These are phyloP conservation scores for Jamesozyma piceae DNA, from an alignment of 805 yeast genomes.

Conservation along the genomic window DNA sequence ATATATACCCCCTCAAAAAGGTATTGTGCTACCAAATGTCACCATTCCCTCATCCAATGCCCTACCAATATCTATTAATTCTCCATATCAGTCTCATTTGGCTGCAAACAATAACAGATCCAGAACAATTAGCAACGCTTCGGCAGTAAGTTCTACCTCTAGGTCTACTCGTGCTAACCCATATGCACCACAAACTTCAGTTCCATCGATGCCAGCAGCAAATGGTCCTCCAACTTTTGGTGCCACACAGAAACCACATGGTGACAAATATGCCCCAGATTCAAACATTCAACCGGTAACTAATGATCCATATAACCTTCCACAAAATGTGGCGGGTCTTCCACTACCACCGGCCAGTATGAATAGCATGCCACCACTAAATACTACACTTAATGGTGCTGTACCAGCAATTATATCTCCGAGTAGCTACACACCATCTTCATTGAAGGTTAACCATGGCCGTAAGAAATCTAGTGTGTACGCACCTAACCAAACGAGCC, in stretches of 20 bases:
- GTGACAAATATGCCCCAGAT: not conserved
- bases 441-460: slow-evolving; percentile 10
- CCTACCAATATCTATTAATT: slow-evolving; percentile 1
- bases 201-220: not conserved
- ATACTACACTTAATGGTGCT: not conserved
- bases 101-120: not conserved
- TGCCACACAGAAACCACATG: not conserved
- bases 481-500: slow-evolving; percentile 22
- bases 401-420: not conserved
- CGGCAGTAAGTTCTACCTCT: not conserved
- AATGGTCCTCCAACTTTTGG: not conserved
- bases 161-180: not conserved
- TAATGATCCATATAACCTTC: not conserved
- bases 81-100: not conserved
- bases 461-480: slow-evolving; percentile 28
- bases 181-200: slow-evolving; percentile 4
- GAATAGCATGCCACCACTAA: not conserved
- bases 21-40: slow-evolving; percentile 9
- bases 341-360: not conserved
- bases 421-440: not conserved
- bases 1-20: slow-evolving; percentile 3
- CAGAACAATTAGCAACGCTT: not conserved
- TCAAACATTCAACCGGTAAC: not conserved
- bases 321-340: not conserved
- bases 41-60: slow-evolving; percentile 4